Conservation (phyloP, 2,329 filamentous ascomycete species). For the Elsinoe ampelina region DNA sequence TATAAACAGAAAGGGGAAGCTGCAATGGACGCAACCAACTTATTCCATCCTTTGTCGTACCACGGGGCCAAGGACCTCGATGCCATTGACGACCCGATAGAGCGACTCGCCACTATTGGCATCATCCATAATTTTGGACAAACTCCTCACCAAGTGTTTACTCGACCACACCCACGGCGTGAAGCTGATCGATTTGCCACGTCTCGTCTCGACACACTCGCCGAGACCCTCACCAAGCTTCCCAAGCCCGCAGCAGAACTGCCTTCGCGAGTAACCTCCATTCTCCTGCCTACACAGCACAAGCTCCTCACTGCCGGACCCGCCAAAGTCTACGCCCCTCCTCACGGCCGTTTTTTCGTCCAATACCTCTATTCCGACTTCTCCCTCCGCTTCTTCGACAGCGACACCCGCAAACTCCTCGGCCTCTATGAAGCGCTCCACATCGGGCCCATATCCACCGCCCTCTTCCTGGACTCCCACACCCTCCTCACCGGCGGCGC, state of each 20-base stretch:
- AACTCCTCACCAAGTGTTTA: conserved; percentile 90
- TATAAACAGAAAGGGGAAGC: conserved; percentile 89
- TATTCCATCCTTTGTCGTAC: conserved; percentile 94
- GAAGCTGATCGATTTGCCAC: conserved; percentile 50
- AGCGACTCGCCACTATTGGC: conserved; percentile 78
- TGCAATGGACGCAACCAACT: conserved; percentile 82
- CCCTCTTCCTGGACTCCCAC: conserved; percentile 78
- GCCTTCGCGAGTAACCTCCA: conserved; percentile 68
- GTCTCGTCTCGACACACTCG: conserved; percentile 66
- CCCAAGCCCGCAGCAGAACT: conserved; percentile 68
- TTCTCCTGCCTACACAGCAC: conserved; percentile 61
- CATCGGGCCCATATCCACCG: conserved; percentile 75
- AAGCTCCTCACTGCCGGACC: conserved; percentile 75
- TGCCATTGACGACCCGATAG: conserved; percentile 77
- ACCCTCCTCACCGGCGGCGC: conserved; percentile 86
- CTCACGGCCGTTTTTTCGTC: conserved; percentile 78
- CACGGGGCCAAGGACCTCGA: conserved; percentile 89
- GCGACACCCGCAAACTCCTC: conserved; percentile 71
- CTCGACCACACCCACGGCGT: conserved; percentile 65
- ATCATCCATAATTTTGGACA: conserved; percentile 99
- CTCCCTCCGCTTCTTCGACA: conserved; percentile 81
- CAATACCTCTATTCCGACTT: conserved; percentile 96
- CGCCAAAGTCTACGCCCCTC: conserved; percentile 76
- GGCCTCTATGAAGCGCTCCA: conserved; percentile 92
- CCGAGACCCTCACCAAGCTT: conserved; percentile 65